Evolutionary conservation across 768 basidiomycete species (phyloP).

Genomic region (Tricholomella constricta): DNA sequence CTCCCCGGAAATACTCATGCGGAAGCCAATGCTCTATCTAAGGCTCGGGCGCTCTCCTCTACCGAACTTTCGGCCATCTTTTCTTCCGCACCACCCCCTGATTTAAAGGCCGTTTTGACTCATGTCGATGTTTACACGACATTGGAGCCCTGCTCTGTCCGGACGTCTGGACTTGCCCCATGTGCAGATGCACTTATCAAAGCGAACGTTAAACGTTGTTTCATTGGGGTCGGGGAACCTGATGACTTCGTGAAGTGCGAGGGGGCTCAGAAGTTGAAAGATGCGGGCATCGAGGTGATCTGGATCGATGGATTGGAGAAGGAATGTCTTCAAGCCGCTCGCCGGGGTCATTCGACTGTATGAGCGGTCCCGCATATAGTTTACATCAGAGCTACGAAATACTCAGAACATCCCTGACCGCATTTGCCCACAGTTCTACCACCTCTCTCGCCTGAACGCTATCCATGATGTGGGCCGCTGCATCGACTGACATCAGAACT

Average conservation of each 20-base stretch:
- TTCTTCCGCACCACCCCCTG: constrained; percentile 33
- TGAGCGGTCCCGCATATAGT: background rate
- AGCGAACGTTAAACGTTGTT: constrained; percentile 71
- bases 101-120: constrained; percentile 51
- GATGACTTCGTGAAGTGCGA: constrained; percentile 94
- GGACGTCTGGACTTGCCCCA: constrained; percentile 83
- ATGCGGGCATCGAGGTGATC: constrained; percentile 74
- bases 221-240: constrained; percentile 90
- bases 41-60: constrained; percentile 52
- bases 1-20: constrained; percentile 95
- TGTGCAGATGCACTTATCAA: constrained; percentile 84
- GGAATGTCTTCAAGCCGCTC: constrained; percentile 79
- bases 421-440: constrained; percentile 24
- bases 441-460: constrained; percentile 23
- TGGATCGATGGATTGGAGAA: constrained; percentile 76
- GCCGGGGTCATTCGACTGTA: constrained; percentile 48
- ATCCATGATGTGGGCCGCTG: constrained; percentile 25
- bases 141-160: constrained; percentile 91
- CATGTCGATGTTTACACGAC: constrained; percentile 88
- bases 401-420: constrained; percentile 17
- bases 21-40: constrained; percentile 89
- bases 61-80: constrained; percentile 48
- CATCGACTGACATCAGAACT: constrained; percentile 35
- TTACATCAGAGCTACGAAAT: constrained; percentile 8
- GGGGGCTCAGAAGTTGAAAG: constrained; percentile 71